A percentile compares a stretch with the other conserved stretches of the same genome.
These are phyloP conservation scores for Globisporangium paddicum DNA, from an alignment of 352 stramenopile species.

Conservation along the genomic window DNA sequence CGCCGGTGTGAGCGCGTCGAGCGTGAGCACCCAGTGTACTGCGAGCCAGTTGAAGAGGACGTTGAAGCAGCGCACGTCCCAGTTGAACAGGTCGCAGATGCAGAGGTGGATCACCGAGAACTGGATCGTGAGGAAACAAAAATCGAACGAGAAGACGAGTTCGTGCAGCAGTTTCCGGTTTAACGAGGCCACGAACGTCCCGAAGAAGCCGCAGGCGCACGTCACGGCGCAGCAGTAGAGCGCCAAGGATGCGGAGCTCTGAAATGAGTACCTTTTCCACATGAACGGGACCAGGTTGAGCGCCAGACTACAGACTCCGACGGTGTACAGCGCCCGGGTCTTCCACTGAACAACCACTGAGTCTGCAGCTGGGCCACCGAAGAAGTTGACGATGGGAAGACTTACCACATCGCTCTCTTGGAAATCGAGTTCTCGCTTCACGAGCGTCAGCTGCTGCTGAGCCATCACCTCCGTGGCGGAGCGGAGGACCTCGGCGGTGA, in stretches of 20 bases:
- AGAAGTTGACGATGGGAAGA: not conserved
- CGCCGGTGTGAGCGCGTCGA: conserved; percentile 21
- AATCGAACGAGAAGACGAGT: conserved; percentile 21
- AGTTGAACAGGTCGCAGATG: conserved; percentile 22
- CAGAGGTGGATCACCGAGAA: conserved; percentile 13
- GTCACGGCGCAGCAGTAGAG: not conserved
- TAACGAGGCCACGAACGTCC: not conserved
- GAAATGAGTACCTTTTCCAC: not conserved
- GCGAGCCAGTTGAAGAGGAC: conserved; percentile 13
- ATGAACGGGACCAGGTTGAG: not conserved
- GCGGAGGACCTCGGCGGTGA: not conserved
- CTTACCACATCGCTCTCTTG: not conserved
- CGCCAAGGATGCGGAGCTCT: not conserved
- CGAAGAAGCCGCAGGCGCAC: not conserved
- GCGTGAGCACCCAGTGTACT: conserved; percentile 18
- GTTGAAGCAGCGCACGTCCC: conserved; percentile 11
- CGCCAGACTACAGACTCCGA: not conserved
- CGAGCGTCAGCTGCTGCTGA: not conserved
- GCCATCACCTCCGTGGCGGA: not conserved
- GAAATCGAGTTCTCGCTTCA: not conserved
- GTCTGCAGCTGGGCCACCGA: not conserved
- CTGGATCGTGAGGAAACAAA: conserved; percentile 25
- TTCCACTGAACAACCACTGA: not conserved
- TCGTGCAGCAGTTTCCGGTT: conserved; percentile 2
- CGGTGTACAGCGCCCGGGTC: not conserved